Evolutionary conservation across 768 basidiomycete species (phyloP).

Genomic region (Boletus eberwhitei): DNA sequence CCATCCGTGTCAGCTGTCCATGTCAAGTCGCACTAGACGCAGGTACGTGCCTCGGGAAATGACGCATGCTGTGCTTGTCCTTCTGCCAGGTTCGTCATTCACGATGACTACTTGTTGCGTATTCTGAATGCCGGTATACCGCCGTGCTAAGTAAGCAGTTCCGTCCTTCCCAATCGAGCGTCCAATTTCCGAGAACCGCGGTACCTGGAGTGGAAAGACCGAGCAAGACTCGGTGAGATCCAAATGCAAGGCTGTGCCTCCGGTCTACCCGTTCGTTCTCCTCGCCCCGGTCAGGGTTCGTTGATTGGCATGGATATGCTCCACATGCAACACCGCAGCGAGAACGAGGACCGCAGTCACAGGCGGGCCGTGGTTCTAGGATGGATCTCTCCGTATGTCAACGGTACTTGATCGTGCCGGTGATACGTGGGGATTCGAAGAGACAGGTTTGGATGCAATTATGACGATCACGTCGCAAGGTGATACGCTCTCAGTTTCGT

Average conservation of each 20-base stretch:
- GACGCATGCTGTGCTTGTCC: not conserved
- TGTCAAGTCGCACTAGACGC: no score
- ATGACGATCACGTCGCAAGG: constrained; percentile 12
- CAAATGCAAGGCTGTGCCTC: not conserved
- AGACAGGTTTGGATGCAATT: not conserved
- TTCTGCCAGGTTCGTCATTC: not conserved
- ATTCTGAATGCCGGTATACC: not conserved
- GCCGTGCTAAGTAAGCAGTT: not conserved
- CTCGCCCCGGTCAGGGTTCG: not conserved
- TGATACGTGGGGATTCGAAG: not conserved
- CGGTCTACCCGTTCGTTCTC: not conserved
- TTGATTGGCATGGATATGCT: not conserved
- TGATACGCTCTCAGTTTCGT: not conserved
- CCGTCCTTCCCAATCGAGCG: not conserved
- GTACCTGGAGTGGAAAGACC: not conserved
- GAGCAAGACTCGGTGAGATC: not conserved
- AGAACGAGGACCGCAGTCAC: constrained; percentile 15
- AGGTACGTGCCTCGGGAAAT: not conserved
- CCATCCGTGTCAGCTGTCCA: not conserved
- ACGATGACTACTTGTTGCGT: no score
- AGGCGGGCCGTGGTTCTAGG: not conserved
- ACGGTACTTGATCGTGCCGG: not conserved
- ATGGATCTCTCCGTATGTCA: not conserved
- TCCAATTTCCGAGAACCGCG: constrained; percentile 6
- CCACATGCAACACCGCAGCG: not conserved